phyloP scores from a whole-genome alignment of 371 early-diverging fungal species.

The Capniomyces stellatus region DNA sequence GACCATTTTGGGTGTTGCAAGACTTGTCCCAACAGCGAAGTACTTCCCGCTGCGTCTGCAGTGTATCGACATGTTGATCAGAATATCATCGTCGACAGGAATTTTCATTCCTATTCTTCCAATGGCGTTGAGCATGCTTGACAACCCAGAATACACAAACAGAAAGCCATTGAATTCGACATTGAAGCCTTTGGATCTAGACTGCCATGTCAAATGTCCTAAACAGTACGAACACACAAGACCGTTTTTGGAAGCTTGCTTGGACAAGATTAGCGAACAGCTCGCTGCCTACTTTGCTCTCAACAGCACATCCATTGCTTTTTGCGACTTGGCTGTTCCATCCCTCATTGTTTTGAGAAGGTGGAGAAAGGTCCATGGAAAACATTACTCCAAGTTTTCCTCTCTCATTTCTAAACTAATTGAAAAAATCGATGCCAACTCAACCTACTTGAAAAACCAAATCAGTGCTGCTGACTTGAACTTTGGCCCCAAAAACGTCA shows the following conservation, averaged over 20 bases:
- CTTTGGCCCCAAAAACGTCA: constrained; percentile 51
- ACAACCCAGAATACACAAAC: constrained; percentile 15
- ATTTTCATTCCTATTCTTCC: constrained; percentile 73
- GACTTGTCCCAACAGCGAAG: constrained; percentile 68
- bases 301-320: constrained; percentile 53
- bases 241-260: constrained; percentile 55
- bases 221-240: constrained; percentile 61
- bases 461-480: constrained; percentile 31
- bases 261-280: constrained; percentile 50
- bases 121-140: constrained; percentile 55
- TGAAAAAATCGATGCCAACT: constrained; percentile 68
- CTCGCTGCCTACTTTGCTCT: constrained; percentile 51
- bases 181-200: constrained; percentile 62
- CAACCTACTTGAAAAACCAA: constrained; percentile 51
- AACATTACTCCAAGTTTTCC: constrained; percentile 39
- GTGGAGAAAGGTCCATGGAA: constrained; percentile 24
- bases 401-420: constrained; percentile 53
- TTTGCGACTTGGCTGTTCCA: constrained; percentile 49
- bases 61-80: constrained; percentile 45
- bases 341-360: constrained; percentile 18
- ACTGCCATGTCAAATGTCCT: constrained; percentile 49
- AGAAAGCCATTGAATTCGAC: constrained; percentile 23
- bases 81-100: constrained; percentile 45
- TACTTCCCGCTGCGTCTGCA: constrained; percentile 85
- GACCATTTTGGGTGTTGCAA: constrained; percentile 62